Base-by-base conservation (phyloP, 1,139 yeast species). In the Fermentozyma sake region DNA sequence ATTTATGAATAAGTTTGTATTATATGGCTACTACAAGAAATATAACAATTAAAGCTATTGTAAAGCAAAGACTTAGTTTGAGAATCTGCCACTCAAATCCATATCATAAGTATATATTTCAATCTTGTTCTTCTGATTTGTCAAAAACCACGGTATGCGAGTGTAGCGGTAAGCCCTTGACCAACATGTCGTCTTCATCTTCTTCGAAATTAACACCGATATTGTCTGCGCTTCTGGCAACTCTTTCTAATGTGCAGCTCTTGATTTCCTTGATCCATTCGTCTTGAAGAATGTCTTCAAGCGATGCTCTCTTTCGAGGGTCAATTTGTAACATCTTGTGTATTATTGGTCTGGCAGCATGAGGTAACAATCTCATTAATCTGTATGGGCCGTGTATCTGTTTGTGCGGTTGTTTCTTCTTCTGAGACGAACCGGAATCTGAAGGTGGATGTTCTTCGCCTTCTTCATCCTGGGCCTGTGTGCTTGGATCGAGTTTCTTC, bases 341-440 rank as follows among this genome's bases (percentile, higher is more conserved):
- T 24, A 91, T 72, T 7, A 91, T 69, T 6, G 82, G 84, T 42
- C 97, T 71, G 10, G 95, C 72, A 3, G 87, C 87, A 41, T 79
- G 83, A 3, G 98, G 98, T 26, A 93, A 63, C 38, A 91, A 65
- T 46, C 96, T 72, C 67, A 91, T 68, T 38, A 93, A 61, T 43
- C 97, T 68, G 67, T 91, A 86, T 2, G 97, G 96, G 1, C 98
- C 98, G 31, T 65, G 72, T 20, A 68, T 66, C 41, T 66, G 72
- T 38, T 66, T 63, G 41, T 64, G 71, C 6, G 60, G 35, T 28
- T 47, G 42, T 42, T 57, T 57, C 42, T 61, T 55, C 44, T 60
- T 55, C 32, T 55, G 50, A 4, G 34, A 33, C 28, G 18, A 34
- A 8, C 19, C 12, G 7, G 13, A 12, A 7, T 11, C 19, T 14